Evolutionary conservation across 306 rosid genomes (phyloP).

Genomic region (Cicer cuneatum): DNA sequence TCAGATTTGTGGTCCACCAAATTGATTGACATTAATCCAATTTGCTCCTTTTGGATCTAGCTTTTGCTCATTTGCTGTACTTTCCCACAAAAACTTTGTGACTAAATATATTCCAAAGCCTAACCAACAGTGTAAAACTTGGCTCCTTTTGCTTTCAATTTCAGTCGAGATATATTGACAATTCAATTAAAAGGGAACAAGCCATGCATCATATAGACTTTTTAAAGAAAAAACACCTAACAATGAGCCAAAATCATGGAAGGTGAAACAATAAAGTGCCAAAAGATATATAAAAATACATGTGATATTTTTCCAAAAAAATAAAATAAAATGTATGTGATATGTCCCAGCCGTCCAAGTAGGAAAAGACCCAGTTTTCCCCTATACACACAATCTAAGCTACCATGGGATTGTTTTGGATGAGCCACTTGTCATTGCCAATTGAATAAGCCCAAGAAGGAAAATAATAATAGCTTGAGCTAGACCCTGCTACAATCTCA

Average conservation of each 20-base stretch:
- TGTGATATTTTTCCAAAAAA: no score
- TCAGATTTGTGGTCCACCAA: constrained; percentile 58
- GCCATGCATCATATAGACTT: constrained; percentile 35
- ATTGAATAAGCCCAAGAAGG: no score
- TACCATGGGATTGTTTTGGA: no score
- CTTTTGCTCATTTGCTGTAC: constrained; percentile 52
- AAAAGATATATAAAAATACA: constrained; percentile 18
- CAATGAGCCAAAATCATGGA: constrained; percentile 42
- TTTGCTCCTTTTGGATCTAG: constrained; percentile 46
- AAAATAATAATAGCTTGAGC: no score
- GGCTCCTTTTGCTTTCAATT: constrained; percentile 53
- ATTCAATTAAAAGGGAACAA: constrained; percentile 43
- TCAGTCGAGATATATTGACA: constrained; percentile 41
- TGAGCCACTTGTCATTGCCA: no score
- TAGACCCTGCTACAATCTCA: no score
- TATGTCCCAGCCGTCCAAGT: constrained; percentile 38
- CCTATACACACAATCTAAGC: not conserved
- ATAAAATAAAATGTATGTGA: not conserved
- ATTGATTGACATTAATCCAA: constrained; percentile 55
- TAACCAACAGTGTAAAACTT: constrained; percentile 43
- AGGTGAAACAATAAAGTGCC: constrained; percentile 44
- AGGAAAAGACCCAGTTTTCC: constrained; percentile 25
- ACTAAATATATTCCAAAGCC: constrained; percentile 48
- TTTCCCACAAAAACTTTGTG: constrained; percentile 48
- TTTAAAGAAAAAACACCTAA: constrained; percentile 23